Base-by-base conservation (phyloP, 2,329 filamentous ascomycete genomes). In the Fusarium pseudonygamai region DNA sequence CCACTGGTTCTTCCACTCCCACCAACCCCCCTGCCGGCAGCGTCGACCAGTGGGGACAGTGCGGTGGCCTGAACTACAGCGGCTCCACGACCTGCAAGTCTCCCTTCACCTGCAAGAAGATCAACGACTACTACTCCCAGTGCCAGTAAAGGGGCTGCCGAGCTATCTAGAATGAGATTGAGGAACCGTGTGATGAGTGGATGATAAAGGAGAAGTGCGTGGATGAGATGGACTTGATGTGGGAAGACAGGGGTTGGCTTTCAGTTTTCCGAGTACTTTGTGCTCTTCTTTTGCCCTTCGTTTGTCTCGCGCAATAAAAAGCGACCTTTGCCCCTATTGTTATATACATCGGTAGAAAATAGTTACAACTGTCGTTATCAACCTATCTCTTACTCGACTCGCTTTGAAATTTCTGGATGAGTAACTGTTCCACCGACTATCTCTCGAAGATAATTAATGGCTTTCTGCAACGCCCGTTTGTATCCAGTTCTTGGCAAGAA, bases 61-160 rank as follows among this genome's bases (percentile, higher is more conserved):
- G 83, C 47, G 83, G 82, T 26, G 83, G 84, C 10, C 66, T 24
- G 50, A 78, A 75, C 37, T 85, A 75, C 67, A 79, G 53, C 20
- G 84, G 84, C 28, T 75, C 81, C 42, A 84, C 78, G 5, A 70
- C 62, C 9, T 85, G 84, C 71, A 78, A 67, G 32, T 72, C 78
- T 24, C 80, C 80, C 18, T 80, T 64, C 37, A 83, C 78, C 24
- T 86, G 84, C 78, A 78, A 72, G 45, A 78, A 77, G 55, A 40
- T 78, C 60, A 85, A 85, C 76, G 77, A 79, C 47, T 85, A 74
- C 70, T 85, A 85, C 78, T 82, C 62, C 22, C 84, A 86, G 74
- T 85, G 84, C 73, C 64, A 83, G 64, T 85, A 78, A 78, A 65
- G 22, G 30, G n/a, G 7, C 40, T 28, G 53, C 16, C 28, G 40